These are phyloP conservation scores for Saturnispora halmiae DNA, from an alignment of 805 yeast species.

Conservation along the genomic window DNA sequence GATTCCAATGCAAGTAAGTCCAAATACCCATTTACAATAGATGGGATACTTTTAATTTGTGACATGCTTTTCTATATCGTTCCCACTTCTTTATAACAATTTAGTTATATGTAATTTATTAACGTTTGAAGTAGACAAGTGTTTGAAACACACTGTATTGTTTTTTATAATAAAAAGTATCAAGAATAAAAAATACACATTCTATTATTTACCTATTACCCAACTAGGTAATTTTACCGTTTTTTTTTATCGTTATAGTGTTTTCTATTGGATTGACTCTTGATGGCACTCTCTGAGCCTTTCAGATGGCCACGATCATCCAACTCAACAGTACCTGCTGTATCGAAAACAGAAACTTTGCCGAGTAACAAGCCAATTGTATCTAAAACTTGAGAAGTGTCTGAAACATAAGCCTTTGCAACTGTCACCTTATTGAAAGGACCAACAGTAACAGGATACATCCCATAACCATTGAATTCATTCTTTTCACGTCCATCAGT, in stretches of 20 bases:
- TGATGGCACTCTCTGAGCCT: conserved; percentile 36
- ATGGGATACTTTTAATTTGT: neutral
- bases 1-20: conserved; percentile 4
- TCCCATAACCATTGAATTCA: conserved; percentile 45
- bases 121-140: no score
- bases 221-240: conserved; percentile 30
- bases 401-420: conserved; percentile 77
- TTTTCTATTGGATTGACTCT: conserved; percentile 38
- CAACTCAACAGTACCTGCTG: conserved; percentile 64
- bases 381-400: conserved; percentile 77
- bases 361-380: conserved; percentile 75
- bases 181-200: conserved; percentile 51
- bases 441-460: conserved; percentile 85
- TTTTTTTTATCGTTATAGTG: conserved; percentile 68
- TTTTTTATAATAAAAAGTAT: conserved; percentile 30
- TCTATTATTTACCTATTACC: conserved; percentile 71
- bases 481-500: conserved; percentile 34
- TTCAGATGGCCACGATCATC: conserved; percentile 70
- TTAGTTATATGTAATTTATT: no score
- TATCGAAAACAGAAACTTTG: conserved; percentile 67
- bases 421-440: conserved; percentile 81
- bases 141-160: no score
- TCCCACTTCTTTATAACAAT: no score
- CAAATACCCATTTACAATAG: conserved; percentile 5
- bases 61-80: no score